A percentile compares a stretch with the other conserved stretches of the same genome.
Conservation (phyloP, 2,329 filamentous ascomycete genomes). For the Alternaria ethzedia region DNA sequence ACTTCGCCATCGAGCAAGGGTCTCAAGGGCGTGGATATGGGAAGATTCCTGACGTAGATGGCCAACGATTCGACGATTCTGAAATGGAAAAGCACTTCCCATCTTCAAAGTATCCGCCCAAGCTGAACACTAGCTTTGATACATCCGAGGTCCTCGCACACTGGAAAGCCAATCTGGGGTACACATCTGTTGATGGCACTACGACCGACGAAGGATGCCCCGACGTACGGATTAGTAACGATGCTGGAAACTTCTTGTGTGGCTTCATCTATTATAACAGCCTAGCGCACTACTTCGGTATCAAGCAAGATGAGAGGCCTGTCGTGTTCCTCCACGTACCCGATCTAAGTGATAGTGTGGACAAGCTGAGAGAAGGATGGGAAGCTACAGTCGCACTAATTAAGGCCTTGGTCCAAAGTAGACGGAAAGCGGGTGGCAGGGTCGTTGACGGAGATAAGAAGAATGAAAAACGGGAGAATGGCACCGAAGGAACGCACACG, state of each 20-base stretch:
- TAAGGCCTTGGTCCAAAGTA: conserved; percentile 43
- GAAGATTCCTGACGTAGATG: conserved; percentile 44
- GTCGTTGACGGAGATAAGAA: conserved; percentile 7
- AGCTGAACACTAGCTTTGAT: conserved; percentile 42
- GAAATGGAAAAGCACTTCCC: conserved; percentile 27
- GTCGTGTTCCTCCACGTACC: conserved; percentile 47
- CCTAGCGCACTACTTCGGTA: conserved; percentile 36
- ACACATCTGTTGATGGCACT: neutral
- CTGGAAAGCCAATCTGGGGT: conserved; percentile 32
- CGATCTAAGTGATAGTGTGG: conserved; percentile 37
- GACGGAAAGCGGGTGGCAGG: conserved; percentile 22
- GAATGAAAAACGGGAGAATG: neutral
- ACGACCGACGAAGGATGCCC: conserved; percentile 4
- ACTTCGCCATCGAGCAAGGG: conserved; percentile 45
- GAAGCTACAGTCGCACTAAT: conserved; percentile 42
- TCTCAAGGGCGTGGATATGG: conserved; percentile 39
- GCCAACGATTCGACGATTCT: conserved; percentile 30
- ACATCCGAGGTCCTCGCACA: conserved; percentile 38
- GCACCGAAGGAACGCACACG: neutral
- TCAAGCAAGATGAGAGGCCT: conserved; percentile 30
- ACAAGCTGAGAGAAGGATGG: conserved; percentile 33
- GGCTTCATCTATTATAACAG: conserved; percentile 48
- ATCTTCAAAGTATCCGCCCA: conserved; percentile 20
- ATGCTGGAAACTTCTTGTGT: conserved; percentile 47
- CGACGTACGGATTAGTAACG: conserved; percentile 37